A percentile compares a stretch with the other conserved stretches of the same genome.
phyloP scores from a whole-genome alignment of 805 yeast genomes.

The Helenozyma baotianmanensis region DNA sequence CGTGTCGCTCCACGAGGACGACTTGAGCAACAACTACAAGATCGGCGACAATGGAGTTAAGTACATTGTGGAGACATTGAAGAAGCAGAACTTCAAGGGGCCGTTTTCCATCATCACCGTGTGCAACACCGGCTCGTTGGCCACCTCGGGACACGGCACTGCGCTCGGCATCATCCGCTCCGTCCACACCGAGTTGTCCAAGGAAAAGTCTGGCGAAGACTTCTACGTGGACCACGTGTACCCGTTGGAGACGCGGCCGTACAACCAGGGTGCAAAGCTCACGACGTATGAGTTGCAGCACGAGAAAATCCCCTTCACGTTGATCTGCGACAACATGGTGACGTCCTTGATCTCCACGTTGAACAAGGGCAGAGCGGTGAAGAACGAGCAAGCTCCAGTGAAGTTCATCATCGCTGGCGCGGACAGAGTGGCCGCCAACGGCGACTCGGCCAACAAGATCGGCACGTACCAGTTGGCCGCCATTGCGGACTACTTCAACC shows the following conservation, averaged over 20 bases:
- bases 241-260: constrained; percentile 93
- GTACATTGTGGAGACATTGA: constrained; percentile 50
- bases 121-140: constrained; percentile 94
- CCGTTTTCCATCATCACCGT: constrained; percentile 83
- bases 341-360: constrained; percentile 60
- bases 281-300: constrained; percentile 88
- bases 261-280: constrained; percentile 91
- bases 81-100: constrained; percentile 47
- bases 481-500: constrained; percentile 52
- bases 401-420: constrained; percentile 92
- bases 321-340: constrained; percentile 90
- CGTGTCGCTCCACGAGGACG: constrained; percentile 62
- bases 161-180: constrained; percentile 91
- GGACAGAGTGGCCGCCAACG: constrained; percentile 87
- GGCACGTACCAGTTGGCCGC: constrained; percentile 89
- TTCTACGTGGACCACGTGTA: constrained; percentile 66
- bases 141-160: constrained; percentile 97
- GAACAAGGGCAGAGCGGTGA: constrained; percentile 24
- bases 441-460: constrained; percentile 94
- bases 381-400: constrained; percentile 52
- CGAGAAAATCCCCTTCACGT: constrained; percentile 82
- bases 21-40: constrained; percentile 66
- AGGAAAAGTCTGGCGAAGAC: constrained; percentile 19
- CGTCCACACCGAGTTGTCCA: constrained; percentile 43
- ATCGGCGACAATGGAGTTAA: constrained; percentile 80